A percentile compares a stretch with the other conserved stretches of the same genome.
Evolutionary conservation across 2,329 filamentous ascomycete genomes (phyloP).

Genomic region (Knufia fluminis): DNA sequence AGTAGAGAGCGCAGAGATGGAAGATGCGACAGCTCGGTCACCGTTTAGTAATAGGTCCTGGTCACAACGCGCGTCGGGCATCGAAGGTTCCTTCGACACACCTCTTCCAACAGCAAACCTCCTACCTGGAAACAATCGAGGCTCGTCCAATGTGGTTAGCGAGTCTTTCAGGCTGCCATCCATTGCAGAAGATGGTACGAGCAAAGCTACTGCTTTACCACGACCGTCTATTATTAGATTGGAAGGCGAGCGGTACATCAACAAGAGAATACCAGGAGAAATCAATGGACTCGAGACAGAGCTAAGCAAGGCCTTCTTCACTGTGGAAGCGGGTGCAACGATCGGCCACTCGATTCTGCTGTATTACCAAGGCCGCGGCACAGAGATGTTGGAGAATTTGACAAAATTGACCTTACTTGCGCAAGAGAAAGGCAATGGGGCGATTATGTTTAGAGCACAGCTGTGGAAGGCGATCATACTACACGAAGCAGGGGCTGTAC

Average conservation of each 20-base stretch:
- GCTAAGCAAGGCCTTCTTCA: background rate
- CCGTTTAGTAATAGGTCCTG: background rate
- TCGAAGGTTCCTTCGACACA: background rate
- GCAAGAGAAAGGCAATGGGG: background rate
- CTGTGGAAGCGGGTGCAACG: background rate
- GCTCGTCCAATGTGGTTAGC: background rate
- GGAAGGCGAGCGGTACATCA: background rate
- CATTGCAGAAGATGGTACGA: background rate
- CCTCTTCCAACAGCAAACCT: background rate
- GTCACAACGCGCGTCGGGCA: no score
- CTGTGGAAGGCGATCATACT: constrained; percentile 8
- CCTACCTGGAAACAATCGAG: background rate
- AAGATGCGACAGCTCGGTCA: background rate
- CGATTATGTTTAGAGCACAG: background rate
- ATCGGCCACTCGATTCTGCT: background rate
- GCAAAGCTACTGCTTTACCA: background rate
- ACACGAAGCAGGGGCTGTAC: background rate
- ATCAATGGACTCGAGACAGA: background rate
- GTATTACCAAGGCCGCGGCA: background rate
- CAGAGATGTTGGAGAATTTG: background rate
- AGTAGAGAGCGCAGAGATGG: background rate
- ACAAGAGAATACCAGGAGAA: background rate
- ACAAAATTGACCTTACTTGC: background rate
- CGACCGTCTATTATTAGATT: background rate
- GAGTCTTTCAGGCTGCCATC: background rate